Conservation (phyloP, 495 filamentous ascomycete species). For the Geoglossum glabrum region DNA sequence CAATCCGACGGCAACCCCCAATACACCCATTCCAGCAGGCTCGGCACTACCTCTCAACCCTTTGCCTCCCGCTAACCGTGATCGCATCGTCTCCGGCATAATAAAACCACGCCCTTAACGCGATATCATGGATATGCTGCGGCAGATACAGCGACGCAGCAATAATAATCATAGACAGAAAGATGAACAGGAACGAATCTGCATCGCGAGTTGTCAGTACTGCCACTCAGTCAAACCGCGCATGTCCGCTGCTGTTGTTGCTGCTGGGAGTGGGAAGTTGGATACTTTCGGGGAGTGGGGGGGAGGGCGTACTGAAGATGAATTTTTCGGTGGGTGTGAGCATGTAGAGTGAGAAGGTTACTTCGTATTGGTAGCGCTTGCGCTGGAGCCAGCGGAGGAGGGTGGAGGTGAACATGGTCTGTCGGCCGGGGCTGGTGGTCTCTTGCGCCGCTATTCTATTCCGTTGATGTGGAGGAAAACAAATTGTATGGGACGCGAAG, state of each 20-base stretch:
- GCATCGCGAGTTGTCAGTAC: not conserved
- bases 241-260: too few relatives aligned
- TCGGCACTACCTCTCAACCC: not conserved
- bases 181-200: conserved; percentile 85
- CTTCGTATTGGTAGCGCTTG: conserved; percentile 75
- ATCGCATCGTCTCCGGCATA: conserved; percentile 52
- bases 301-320: conserved; percentile 58
- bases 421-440: too few relatives aligned
- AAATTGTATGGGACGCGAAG: too few relatives aligned
- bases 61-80: not conserved
- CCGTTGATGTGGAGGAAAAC: too few relatives aligned
- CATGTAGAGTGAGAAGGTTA: conserved; percentile 74
- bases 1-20: not conserved
- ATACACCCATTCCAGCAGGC: not conserved
- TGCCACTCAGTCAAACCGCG: too few relatives aligned
- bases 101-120: conserved; percentile 81
- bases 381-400: conserved; percentile 38
- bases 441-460: too few relatives aligned
- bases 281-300: too few relatives aligned
- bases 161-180: conserved; percentile 64
- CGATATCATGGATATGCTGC: conserved; percentile 60
- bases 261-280: too few relatives aligned
- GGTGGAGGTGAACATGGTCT: not conserved
- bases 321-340: conserved; percentile 66
- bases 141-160: conserved; percentile 82